Conservation (phyloP, 345 rosid species). For the Cardamine chenopodiifolia region DNA sequence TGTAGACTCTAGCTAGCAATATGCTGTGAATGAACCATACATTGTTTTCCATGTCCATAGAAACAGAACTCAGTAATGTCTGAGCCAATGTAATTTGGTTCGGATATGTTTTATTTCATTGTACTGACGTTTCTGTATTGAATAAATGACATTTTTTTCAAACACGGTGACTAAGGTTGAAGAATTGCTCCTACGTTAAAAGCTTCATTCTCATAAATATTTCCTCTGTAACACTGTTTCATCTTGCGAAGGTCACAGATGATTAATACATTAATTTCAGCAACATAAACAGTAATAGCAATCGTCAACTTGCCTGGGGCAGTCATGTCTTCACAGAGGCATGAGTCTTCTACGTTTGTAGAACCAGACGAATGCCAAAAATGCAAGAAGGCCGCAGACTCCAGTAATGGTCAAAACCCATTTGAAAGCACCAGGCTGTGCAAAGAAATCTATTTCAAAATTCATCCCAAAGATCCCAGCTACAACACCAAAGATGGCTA, state of each 20-base stretch:
- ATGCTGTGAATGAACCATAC: slow-evolving; percentile 10
- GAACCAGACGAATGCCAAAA: slow-evolving; percentile 83
- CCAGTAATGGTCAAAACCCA: slow-evolving; percentile 94
- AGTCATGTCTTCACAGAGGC: slow-evolving; percentile 58
- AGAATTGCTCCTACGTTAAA: background rate
- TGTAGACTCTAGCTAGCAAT: slow-evolving; percentile 15
- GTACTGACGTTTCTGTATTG: slow-evolving; percentile 18
- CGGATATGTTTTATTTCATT: slow-evolving; percentile 12
- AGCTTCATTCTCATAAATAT: slow-evolving; percentile 8
- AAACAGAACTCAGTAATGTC: slow-evolving; percentile 26
- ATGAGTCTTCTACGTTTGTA: slow-evolving; percentile 92
- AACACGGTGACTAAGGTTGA: background rate
- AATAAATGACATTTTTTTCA: slow-evolving; percentile 11
- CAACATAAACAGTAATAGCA: background rate
- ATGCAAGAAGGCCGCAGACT: slow-evolving; percentile 55
- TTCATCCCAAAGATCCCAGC: slow-evolving; percentile 99
- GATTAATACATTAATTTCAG: background rate
- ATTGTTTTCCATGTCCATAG: slow-evolving; percentile 13
- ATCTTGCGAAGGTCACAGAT: slow-evolving; percentile 2
- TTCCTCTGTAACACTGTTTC: slow-evolving; percentile 11
- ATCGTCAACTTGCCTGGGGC: slow-evolving; percentile 14
- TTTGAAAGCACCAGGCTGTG: slow-evolving; percentile 65
- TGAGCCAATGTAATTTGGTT: background rate
- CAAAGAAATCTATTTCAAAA: slow-evolving; percentile 65
- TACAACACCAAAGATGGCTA: slow-evolving; percentile 95